Evolutionary conservation across 768 basidiomycete species (phyloP), one percentile per base, ranked within the genome.

Genomic region (Fibroporia radiculosa): DNA sequence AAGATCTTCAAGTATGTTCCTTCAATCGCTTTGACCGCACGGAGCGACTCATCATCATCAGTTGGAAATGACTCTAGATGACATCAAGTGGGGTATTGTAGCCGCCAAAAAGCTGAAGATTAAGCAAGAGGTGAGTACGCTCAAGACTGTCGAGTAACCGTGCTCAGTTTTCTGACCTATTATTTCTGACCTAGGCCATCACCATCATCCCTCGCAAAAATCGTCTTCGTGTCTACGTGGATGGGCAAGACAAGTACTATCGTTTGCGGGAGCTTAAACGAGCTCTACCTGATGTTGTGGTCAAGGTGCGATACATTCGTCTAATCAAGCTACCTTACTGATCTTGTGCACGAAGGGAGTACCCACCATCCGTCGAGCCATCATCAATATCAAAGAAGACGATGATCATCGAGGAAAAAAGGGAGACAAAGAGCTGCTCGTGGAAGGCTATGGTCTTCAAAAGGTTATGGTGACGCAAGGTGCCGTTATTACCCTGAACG

Each of bases 401-500:
- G 80, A 85, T 27, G 83, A 91, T 44, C 64, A 68, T 3, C 75
- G 76, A 49, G 89, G 89, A 2, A 83, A 84, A 64, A 88, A 91
- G 55, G 84, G 82, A 6, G 84, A 92, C 54, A 92, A 95, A 60
- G 88, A 95, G 59, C 66, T 99, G 8, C 75, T 99, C 6, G 93
- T 98, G 1, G 95, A 98, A 72, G 96, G 96, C 7, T 93, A 98
- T 63, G 96, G 96, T 13, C 69, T 99, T 45, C 86, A 93, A 54
- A 87, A 89, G 56, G 95, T 96, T 58, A 99, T 99, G 96, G 84
- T 78, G 20, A 95, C 92, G 1, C 93, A 96, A 67, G 95, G 93
- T 91, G 36, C 28, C 54, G 3, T 48, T 1, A n/a, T 23, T 35
- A 33, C 6, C 11, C 28, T 20, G 27, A n/a, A n/a, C n/a, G n/a